phyloP scores from a whole-genome alignment of 352 stramenopile species.

The Aphanomyces cochlioides region DNA sequence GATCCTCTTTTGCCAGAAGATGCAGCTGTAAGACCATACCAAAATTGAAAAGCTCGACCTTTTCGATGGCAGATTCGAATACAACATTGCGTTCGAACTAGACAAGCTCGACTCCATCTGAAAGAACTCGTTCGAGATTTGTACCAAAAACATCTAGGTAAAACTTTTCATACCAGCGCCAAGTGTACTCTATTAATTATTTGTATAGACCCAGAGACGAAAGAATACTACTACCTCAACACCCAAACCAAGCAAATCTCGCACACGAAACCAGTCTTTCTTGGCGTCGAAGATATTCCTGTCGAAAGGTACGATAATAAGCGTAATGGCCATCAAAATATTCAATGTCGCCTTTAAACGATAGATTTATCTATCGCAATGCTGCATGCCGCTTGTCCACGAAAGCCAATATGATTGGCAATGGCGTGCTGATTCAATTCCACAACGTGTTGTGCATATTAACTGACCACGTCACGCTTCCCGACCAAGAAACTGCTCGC shows the following conservation, averaged over 20 bases:
- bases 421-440: constrained; percentile 6
- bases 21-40: constrained; percentile 1
- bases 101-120: constrained; percentile 9
- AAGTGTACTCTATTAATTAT: constrained; percentile 1
- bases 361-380: constrained; percentile 17
- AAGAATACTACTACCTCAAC: constrained; percentile 22
- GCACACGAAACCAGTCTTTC: constrained; percentile 13
- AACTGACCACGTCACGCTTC: constrained; percentile 17
- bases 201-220: constrained; percentile 23
- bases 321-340: too few relatives aligned
- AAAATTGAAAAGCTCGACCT: not conserved
- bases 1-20: constrained; percentile 14
- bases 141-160: constrained; percentile 25
- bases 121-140: constrained; percentile 19
- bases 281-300: constrained; percentile 13
- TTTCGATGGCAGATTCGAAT: constrained; percentile 6
- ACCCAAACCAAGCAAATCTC: constrained; percentile 24
- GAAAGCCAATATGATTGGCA: constrained; percentile 15
- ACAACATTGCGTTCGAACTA: constrained; percentile 6
- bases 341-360: too few relatives aligned
- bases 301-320: not conserved
- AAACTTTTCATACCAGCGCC: not conserved
- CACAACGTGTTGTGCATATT: constrained; percentile 6
- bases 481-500: constrained; percentile 10
- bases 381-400: constrained; percentile 17